A percentile compares a stretch with the other conserved stretches of the same genome.
Conservation (phyloP, 495 filamentous ascomycete species). For the Penicillium waksmanii region DNA sequence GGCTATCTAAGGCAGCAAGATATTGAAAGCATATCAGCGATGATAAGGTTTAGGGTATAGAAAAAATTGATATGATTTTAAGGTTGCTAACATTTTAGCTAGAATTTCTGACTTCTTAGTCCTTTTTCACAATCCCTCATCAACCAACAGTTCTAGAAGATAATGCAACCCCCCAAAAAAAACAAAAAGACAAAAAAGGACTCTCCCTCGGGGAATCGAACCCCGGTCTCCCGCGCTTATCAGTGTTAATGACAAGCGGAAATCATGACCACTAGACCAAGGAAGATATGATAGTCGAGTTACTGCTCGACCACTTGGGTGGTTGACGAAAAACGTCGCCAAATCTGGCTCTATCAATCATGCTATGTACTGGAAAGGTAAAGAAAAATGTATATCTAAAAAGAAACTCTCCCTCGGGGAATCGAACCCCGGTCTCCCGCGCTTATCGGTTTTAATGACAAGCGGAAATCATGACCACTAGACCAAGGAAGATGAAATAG, state of each 20-base stretch:
- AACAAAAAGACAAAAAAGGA: conserved; percentile 23
- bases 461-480: conserved; percentile 61
- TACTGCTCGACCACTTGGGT: conserved; percentile 33
- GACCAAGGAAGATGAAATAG: conserved; percentile 38
- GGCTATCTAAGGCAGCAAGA: too few relatives aligned
- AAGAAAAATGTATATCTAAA: conserved; percentile 15
- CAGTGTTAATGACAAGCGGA: conserved; percentile 51
- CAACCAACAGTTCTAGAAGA: not conserved
- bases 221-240: conserved; percentile 51
- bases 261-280: conserved; percentile 58
- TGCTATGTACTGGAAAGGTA: not conserved
- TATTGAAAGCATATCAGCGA: too few relatives aligned
- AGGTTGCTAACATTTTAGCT: too few relatives aligned
- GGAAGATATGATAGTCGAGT: conserved; percentile 30
- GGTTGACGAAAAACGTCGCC: conserved; percentile 12
- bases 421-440: conserved; percentile 60
- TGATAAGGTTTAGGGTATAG: too few relatives aligned
- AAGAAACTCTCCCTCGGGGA: conserved; percentile 50
- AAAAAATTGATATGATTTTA: too few relatives aligned
- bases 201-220: conserved; percentile 57
- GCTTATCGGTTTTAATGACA: conserved; percentile 48
- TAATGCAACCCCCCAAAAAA: too few relatives aligned
- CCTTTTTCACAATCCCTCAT: too few relatives aligned
- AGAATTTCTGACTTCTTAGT: too few relatives aligned
- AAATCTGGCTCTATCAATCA: too few relatives aligned